Percentiles rank a stretch among this genome's conserved stretches.
phyloP scores from a whole-genome alignment of 305 asterid genomes.

The Caryopteris hybrid region DNA sequence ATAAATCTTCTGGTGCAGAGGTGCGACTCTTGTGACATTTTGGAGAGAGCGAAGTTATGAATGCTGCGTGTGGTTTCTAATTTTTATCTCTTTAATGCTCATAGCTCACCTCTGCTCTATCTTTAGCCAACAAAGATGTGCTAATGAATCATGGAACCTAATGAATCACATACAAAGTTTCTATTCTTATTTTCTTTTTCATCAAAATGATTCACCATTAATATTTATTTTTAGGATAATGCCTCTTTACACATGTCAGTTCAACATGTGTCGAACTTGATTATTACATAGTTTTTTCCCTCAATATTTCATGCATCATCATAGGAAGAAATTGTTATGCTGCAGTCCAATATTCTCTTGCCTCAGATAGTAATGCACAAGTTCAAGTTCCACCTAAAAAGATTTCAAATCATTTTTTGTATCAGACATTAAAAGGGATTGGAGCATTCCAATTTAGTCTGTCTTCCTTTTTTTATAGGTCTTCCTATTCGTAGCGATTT shows the following conservation, averaged over 20 bases:
- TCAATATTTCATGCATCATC: background rate
- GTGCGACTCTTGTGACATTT: conserved; percentile 33
- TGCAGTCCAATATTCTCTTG: background rate
- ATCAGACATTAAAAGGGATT: too few relatives aligned
- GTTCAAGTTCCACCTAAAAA: background rate
- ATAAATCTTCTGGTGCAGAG: conserved; percentile 55
- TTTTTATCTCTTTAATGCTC: conserved; percentile 2
- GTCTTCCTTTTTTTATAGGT: too few relatives aligned
- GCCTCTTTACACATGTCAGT: background rate
- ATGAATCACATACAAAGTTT: background rate
- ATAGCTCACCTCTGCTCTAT: background rate
- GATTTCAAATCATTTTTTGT: background rate
- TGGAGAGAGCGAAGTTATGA: background rate
- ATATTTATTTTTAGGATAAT: background rate
- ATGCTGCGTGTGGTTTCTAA: background rate
- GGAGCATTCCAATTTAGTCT: too few relatives aligned
- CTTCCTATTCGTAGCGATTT: too few relatives aligned
- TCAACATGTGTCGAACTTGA: background rate
- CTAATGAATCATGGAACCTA: background rate
- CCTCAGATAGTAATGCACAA: background rate
- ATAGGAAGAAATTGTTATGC: background rate
- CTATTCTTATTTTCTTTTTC: background rate
- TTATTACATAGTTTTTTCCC: conserved; percentile 1
- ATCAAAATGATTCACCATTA: background rate
- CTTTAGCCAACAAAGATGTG: background rate